Percentiles rank a stretch among this genome's conserved stretches.
These are phyloP conservation scores for Spergularia marina DNA, from an alignment of 148 eudicot species.

Conservation along the genomic window DNA sequence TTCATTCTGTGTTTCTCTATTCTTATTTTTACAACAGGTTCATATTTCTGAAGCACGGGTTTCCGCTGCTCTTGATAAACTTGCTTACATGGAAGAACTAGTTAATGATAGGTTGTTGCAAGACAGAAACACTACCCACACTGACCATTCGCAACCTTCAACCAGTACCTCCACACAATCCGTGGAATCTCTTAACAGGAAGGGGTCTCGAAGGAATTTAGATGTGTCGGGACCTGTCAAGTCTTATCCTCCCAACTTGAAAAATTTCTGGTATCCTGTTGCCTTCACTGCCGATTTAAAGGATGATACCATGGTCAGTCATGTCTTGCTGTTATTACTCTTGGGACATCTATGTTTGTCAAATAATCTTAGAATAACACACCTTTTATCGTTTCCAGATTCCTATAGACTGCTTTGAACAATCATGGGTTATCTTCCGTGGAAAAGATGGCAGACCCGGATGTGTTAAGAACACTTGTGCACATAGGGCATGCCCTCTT, in stretches of 20 bases:
- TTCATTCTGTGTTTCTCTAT: slow-evolving; percentile 11
- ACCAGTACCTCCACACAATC: slow-evolving; percentile 54
- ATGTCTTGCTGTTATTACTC: not conserved
- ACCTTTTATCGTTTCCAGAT: slow-evolving; percentile 41
- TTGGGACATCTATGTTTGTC: not conserved
- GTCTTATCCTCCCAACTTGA: slow-evolving; percentile 61
- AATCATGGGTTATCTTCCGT: slow-evolving; percentile 93
- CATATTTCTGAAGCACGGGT: slow-evolving; percentile 95
- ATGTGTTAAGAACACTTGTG: slow-evolving; percentile 89
- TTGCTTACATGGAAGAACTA: slow-evolving; percentile 87
- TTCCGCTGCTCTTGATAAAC: slow-evolving; percentile 75
- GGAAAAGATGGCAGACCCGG: slow-evolving; percentile 92
- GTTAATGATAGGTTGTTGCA: slow-evolving; percentile 83
- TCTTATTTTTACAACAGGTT: slow-evolving; percentile 49
- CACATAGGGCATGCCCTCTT: slow-evolving; percentile 98
- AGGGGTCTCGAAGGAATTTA: slow-evolving; percentile 46
- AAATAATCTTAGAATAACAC: not conserved
- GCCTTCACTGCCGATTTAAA: slow-evolving; percentile 83
- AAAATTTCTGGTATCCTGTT: slow-evolving; percentile 92
- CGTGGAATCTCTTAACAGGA: slow-evolving; percentile 38
- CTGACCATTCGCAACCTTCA: slow-evolving; percentile 34
- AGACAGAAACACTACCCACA: slow-evolving; percentile 47
- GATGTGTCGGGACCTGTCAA: slow-evolving; percentile 87
- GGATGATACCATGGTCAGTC: slow-evolving; percentile 82
- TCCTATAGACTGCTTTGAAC: slow-evolving; percentile 89